Evolutionary conservation across 306 rosid genomes (phyloP), one percentile per base, ranked within the genome.

Genomic region (Styphnolobium japonicum): DNA sequence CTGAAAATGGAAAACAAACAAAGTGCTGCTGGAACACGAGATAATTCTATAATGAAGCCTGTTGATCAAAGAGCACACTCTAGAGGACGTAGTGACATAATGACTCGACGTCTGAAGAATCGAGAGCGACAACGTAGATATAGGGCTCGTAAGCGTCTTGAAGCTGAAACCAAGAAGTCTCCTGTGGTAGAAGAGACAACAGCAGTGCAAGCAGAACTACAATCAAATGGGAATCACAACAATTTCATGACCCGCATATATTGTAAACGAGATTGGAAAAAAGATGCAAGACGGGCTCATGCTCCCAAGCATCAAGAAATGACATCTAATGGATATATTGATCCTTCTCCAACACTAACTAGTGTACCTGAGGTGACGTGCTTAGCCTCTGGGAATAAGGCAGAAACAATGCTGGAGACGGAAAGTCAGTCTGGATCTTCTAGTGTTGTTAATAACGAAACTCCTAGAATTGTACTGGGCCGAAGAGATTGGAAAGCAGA

Each of bases 401-500:
- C 80, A 63, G 92, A 87, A 62, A 27, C 68, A 21, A 29, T 65
- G 33, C 70, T 53, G 39, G 81, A 79, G 52, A 79, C 75, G 45
- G 87, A 70, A 69, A 40, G 61, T 11, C 88, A 48, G 14, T 76
- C 76, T 14, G 85, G 72, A 73, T 65, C 81, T 51, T 69, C 92
- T 37, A 23, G 76, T 63, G n/a, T 55, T 48, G 84, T 12, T 40
- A 68, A 42, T 79, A 52, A 60, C 46, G 87, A 82, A 77, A 79
- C 76, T 36, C 86, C 80, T 36, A 88, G 86, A 78, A 27, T 82
- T 73, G 84, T 70, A 39, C 43, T 76, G 10, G 75, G 90, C 56
- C 82, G 92, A 33, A 91, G 98, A 88, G 87, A 92, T 52, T 94
- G 97, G 98, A 94, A 92, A 86, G 97, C 95, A 33, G 97, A 94